Evolutionary conservation across 305 asterid genomes (phyloP), one percentile per base, ranked within the genome.

Genomic region (Solanum hybrid): DNA sequence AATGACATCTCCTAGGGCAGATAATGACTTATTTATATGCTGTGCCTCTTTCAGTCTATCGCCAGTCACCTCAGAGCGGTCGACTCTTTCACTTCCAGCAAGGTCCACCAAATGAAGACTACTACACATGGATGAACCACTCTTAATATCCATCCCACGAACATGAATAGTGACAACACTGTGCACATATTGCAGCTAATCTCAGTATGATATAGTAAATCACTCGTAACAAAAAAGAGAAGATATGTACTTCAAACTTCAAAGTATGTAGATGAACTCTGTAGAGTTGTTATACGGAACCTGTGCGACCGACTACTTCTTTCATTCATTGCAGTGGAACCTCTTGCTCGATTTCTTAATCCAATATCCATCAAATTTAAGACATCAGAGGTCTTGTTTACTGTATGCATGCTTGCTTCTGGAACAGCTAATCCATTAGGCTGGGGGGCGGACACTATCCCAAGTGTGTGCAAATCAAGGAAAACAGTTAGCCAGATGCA

Each of bases 71-170:
- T 91, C 94, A 84, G 93, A 91, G 36, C 92, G 91, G 78, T 92
- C 92, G 6, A 92, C 89, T 88, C 94, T 89, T 88, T 92, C 93
- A 88, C 94, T 92, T 90, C 94, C 94, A 17, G 94, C 93, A n/a
- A 92, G 93, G 91, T 92, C 92, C 80, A 91, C 94, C 79, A 92
- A 87, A 90, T 92, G 92, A 78, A 92, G 93, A 89, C 91, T 92
- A 85, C 93, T 88, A 3, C 38, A 89, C 92, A 90, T 27, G 27
- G 92, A 13, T 38, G 92, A 91, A 75, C 92, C 89, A 2, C 90
- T 89, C 81, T 91, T 91, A 81, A 88, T 80, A 90, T 92, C 93
- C 34, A 79, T 36, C 76, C 92, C 92, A 13, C 80, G 92, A 69
- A 79, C 89, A 90, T 92, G 93, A 84, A 92, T 87, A 24, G 89